phyloP scores from a whole-genome alignment of 1,139 yeast genomes.

The Scheffersomyces insectosa region DNA sequence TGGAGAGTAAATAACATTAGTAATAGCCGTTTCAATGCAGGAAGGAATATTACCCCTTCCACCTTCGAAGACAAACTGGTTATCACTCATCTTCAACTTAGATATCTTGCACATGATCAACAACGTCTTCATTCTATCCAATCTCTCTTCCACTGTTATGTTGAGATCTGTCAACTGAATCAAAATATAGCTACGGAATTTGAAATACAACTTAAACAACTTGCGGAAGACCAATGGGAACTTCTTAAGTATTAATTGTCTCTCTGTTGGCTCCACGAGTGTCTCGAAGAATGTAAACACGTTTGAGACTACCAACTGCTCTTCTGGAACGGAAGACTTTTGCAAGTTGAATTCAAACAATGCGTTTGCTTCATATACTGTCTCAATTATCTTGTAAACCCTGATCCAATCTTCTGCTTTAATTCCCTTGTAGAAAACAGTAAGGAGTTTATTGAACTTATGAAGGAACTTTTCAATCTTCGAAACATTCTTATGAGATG shows the following conservation, averaged over 20 bases:
- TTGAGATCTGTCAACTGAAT: slow-evolving; percentile 65
- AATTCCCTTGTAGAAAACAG: slow-evolving; percentile 60
- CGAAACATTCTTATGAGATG: slow-evolving; percentile 45
- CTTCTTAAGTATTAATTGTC: slow-evolving; percentile 44
- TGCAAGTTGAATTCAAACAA: slow-evolving; percentile 61
- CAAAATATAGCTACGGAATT: slow-evolving; percentile 64
- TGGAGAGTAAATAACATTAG: slow-evolving; percentile 76
- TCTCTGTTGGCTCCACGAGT: slow-evolving; percentile 45
- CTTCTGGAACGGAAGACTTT: slow-evolving; percentile 44
- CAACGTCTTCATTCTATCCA: slow-evolving; percentile 69
- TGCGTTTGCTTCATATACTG: slow-evolving; percentile 53
- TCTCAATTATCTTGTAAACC: slow-evolving; percentile 72
- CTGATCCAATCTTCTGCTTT: slow-evolving; percentile 78
- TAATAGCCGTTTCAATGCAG: slow-evolving; percentile 78
- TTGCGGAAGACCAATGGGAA: slow-evolving; percentile 74
- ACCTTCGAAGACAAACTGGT: slow-evolving; percentile 54
- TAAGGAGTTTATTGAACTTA: slow-evolving; percentile 63
- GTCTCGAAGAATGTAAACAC: slow-evolving; percentile 70
- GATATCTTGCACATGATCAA: slow-evolving; percentile 67
- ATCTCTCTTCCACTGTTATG: slow-evolving; percentile 57
- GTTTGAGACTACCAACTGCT: slow-evolving; percentile 63
- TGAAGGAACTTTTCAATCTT: slow-evolving; percentile 60
- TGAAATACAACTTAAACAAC: slow-evolving; percentile 65
- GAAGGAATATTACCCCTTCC: slow-evolving; percentile 65
- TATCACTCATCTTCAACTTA: slow-evolving; percentile 68